Conservation (phyloP, 176 grass and related monocot genomes). For the Pharus latifolius region DNA sequence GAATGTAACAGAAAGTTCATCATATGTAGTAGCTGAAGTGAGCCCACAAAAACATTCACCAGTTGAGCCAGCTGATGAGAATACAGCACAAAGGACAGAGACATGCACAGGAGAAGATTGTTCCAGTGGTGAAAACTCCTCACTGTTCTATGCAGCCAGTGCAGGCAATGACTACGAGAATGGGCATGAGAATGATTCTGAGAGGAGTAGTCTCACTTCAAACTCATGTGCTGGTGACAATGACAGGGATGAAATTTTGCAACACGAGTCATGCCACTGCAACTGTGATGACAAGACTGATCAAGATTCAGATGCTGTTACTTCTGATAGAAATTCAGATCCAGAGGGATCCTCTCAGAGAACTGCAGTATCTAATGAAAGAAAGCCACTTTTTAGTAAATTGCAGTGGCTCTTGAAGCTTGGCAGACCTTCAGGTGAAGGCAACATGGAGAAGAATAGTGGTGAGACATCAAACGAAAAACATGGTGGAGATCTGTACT, state of each 20-base stretch:
- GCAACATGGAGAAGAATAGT: slow-evolving; percentile 25
- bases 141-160: slow-evolving; percentile 33
- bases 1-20: background rate
- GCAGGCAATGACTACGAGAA: slow-evolving; percentile 34
- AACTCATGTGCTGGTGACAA: slow-evolving; percentile 52
- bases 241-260: slow-evolving; percentile 32
- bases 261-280: slow-evolving; percentile 24
- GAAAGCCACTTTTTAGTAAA: slow-evolving; percentile 59
- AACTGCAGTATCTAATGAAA: slow-evolving; percentile 35
- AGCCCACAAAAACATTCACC: background rate
- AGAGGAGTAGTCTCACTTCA: slow-evolving; percentile 64
- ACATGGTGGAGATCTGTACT: background rate
- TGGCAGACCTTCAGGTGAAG: slow-evolving; percentile 45
- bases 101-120: slow-evolving; percentile 18
- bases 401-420: slow-evolving; percentile 72
- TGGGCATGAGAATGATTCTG: slow-evolving; percentile 48
- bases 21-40: background rate
- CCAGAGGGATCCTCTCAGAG: slow-evolving; percentile 19
- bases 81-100: slow-evolving; percentile 10
- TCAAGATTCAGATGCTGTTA: slow-evolving; percentile 20
- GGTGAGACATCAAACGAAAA: slow-evolving; percentile 16
- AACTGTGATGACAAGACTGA: slow-evolving; percentile 10
- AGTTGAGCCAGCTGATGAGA: background rate
- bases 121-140: slow-evolving; percentile 49
- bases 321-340: background rate